Conservation (phyloP, 768 basidiomycete species). For the Boletus fagicola region DNA sequence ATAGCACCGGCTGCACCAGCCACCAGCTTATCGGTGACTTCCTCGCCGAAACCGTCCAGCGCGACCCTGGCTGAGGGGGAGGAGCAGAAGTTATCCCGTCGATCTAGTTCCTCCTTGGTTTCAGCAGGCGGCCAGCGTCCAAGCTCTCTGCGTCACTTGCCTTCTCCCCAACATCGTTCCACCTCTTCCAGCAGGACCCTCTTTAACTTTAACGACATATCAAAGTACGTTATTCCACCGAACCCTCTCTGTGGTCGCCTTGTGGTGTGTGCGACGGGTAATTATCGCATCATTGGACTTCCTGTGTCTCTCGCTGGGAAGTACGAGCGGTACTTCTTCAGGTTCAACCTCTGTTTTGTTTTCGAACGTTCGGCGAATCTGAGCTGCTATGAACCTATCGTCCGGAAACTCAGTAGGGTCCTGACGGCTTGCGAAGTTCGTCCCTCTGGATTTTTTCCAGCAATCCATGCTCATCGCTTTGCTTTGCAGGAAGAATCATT, state of each 20-base stretch:
- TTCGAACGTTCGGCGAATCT: conserved; percentile 89
- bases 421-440: conserved; percentile 85
- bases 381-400: conserved; percentile 94
- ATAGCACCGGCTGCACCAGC: conserved; percentile 49
- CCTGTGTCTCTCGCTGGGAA: conserved; percentile 75
- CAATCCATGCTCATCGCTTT: conserved; percentile 3
- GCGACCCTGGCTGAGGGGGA: conserved; percentile 32
- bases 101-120: conserved; percentile 50
- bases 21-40: conserved; percentile 29
- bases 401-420: conserved; percentile 91
- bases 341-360: conserved; percentile 95
- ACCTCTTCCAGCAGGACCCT: conserved; percentile 53
- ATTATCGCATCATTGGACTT: conserved; percentile 87
- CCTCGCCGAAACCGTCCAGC: conserved; percentile 37
- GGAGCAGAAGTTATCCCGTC: conserved; percentile 42
- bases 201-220: conserved; percentile 89
- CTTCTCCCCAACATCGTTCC: conserved; percentile 48
- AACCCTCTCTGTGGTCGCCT: conserved; percentile 83
- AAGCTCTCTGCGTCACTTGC: conserved; percentile 40
- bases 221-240: conserved; percentile 91
- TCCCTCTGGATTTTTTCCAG: conserved; percentile 7
- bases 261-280: conserved; percentile 79
- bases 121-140: conserved; percentile 47
- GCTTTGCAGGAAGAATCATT: conserved; percentile 75
- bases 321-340: conserved; percentile 85